Evolutionary conservation across 139 green algal genomes (phyloP).

Genomic region (Chlamydomonas eustigma): DNA sequence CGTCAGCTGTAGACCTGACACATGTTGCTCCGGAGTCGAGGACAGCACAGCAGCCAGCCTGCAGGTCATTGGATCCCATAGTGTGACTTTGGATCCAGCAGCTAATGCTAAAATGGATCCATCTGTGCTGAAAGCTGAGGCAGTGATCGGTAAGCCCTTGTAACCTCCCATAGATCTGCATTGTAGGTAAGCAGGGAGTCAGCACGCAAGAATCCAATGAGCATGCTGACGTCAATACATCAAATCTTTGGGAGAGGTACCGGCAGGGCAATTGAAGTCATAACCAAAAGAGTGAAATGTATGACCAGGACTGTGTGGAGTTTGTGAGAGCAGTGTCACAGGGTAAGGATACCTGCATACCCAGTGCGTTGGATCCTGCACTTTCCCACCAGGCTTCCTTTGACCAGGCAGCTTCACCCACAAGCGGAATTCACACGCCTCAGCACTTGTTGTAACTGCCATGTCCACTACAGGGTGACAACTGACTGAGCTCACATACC

Average conservation of each 20-base stretch:
- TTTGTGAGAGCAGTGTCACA: neutral
- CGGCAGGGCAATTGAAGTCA: too few species aligned
- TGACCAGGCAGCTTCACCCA: conserved; percentile 35
- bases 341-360: neutral
- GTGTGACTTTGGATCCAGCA: conserved; percentile 35
- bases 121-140: conserved; percentile 61
- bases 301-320: too few species aligned
- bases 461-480: conserved; percentile 47
- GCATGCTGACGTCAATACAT: too few species aligned
- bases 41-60: conserved; percentile 47
- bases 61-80: conserved; percentile 60
- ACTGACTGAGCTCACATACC: conserved; percentile 31
- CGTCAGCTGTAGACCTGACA: neutral
- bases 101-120: conserved; percentile 68
- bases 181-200: too few species aligned
- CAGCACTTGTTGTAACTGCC: conserved; percentile 38
- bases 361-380: conserved; percentile 10
- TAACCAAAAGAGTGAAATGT: too few species aligned
- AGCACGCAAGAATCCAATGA: too few species aligned
- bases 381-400: neutral
- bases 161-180: conserved; percentile 34
- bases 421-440: conserved; percentile 41
- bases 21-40: conserved; percentile 8
- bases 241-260: too few species aligned
- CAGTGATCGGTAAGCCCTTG: conserved; percentile 42